These are phyloP conservation scores for Aspergillus sp. DNA, from an alignment of 2,329 filamentous ascomycete genomes.

Conservation along the genomic window DNA sequence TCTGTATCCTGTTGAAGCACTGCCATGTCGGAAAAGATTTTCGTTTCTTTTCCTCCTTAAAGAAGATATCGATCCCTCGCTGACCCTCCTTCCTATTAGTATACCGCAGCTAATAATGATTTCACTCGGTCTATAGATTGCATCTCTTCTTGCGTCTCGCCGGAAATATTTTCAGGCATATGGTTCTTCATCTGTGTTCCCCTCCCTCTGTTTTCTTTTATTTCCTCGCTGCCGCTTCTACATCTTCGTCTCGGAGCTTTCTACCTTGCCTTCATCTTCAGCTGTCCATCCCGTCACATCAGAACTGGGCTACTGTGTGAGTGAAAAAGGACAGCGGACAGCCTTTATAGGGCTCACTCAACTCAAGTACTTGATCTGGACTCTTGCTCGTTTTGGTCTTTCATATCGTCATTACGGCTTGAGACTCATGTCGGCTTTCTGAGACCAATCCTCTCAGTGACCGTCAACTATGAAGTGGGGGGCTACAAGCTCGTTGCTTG, in stretches of 20 bases:
- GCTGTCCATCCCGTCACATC: slow-evolving; percentile 2
- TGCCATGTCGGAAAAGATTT: slow-evolving; percentile 15
- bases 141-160: slow-evolving; percentile 18
- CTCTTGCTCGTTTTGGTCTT: not conserved
- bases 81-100: slow-evolving; percentile 16
- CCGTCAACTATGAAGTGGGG: slow-evolving; percentile 34
- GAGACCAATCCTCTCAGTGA: slow-evolving; percentile 11
- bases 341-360: not conserved
- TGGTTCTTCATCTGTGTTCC: slow-evolving; percentile 11
- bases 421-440: slow-evolving; percentile 24
- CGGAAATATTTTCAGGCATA: slow-evolving; percentile 23
- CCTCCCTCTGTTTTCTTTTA: slow-evolving; percentile 12
- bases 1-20: slow-evolving; percentile 3
- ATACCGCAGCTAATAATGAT: slow-evolving; percentile 21
- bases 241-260: slow-evolving; percentile 7
- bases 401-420: slow-evolving; percentile 2
- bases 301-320: not conserved
- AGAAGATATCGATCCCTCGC: slow-evolving; percentile 18
- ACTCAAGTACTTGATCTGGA: not conserved
- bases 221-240: slow-evolving; percentile 16
- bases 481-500: slow-evolving; percentile 25
- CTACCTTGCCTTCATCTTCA: slow-evolving; percentile 7
- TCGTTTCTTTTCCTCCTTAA: slow-evolving; percentile 18
- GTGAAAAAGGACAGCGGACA: slow-evolving; percentile 4
- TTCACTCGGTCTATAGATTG: slow-evolving; percentile 11